Percentiles rank a stretch among this genome's conserved stretches.
phyloP scores from a whole-genome alignment of 495 filamentous ascomycete genomes.

The Peziza echinospora region DNA sequence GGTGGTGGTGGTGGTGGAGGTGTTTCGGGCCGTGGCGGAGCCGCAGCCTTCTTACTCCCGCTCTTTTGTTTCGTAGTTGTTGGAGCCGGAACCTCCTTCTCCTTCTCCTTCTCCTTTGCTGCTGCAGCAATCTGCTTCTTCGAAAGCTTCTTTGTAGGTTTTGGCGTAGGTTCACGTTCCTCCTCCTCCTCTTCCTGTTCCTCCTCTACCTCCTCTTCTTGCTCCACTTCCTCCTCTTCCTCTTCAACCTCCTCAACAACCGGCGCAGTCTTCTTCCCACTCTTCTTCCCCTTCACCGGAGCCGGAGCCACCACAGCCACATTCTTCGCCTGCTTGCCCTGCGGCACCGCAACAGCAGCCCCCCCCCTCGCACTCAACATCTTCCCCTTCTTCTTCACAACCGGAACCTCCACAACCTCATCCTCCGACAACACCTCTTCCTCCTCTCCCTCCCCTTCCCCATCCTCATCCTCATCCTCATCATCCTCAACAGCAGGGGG shows the following conservation, averaged over 20 bases:
- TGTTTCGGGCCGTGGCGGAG: background rate
- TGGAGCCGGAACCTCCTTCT: background rate
- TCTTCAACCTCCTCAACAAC: conserved; percentile 16
- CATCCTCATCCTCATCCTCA: background rate
- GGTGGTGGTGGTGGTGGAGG: background rate
- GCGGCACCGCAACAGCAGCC: background rate
- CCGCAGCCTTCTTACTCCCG: background rate
- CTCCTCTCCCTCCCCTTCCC: background rate
- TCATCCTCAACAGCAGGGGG: conserved; percentile 1
- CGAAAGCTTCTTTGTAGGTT: background rate
- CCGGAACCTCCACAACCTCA: background rate
- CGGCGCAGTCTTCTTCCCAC: conserved; percentile 2
- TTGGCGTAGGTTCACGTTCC: background rate
- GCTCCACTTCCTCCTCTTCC: conserved; percentile 11
- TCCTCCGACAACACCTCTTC: background rate
- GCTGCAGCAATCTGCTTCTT: background rate
- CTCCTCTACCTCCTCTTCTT: conserved; percentile 10
- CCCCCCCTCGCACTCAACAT: conserved; percentile 2
- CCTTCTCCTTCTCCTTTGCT: background rate
- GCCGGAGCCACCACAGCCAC: background rate
- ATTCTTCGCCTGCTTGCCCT: background rate
- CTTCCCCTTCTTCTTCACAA: background rate
- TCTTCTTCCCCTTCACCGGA: background rate
- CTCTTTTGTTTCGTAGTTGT: background rate
- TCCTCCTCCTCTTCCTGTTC: background rate